These are phyloP conservation scores for Kodamaea neixiangensis DNA, from an alignment of 805 yeast species.

Conservation along the genomic window DNA sequence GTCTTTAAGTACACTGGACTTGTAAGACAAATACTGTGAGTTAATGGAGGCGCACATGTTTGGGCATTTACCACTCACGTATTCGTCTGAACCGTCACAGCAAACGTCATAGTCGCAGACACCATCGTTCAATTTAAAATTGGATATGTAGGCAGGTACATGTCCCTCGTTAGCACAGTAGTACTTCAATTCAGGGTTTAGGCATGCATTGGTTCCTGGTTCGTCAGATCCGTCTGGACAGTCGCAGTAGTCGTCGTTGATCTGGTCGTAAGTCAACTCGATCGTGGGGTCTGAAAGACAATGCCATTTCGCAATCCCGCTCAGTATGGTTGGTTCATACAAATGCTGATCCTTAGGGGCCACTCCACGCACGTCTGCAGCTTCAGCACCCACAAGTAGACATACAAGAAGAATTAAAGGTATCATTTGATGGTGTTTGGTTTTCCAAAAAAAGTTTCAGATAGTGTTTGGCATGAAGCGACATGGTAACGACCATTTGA, in stretches of 20 bases:
- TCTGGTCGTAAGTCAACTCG: constrained; percentile 54
- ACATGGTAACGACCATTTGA: not conserved
- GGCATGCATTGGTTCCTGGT: constrained; percentile 91
- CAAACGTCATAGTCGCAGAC: constrained; percentile 86
- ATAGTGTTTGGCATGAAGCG: not conserved
- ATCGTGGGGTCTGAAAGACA: constrained; percentile 74
- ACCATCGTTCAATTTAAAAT: constrained; percentile 79
- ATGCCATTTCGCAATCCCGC: constrained; percentile 48
- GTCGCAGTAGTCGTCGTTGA: constrained; percentile 91
- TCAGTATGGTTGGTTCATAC: constrained; percentile 51
- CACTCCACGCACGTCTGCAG: constrained; percentile 12
- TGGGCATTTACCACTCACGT: constrained; percentile 48
- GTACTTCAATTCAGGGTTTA: constrained; percentile 42
- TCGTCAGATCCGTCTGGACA: constrained; percentile 98
- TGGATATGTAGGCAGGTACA: constrained; percentile 59
- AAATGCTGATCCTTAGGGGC: constrained; percentile 29
- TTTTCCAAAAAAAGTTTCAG: not conserved
- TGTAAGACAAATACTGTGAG: constrained; percentile 29
- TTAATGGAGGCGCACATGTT: constrained; percentile 55
- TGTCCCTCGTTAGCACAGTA: constrained; percentile 81
- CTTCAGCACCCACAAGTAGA: not conserved
- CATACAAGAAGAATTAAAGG: not conserved
- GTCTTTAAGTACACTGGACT: constrained; percentile 13
- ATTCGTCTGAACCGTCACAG: constrained; percentile 95
- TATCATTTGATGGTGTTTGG: not conserved